A percentile compares a stretch with the other conserved stretches of the same genome.
Evolutionary conservation across 108 stramenopile genomes (phyloP).

Genomic region (Cyclotella atomus): DNA sequence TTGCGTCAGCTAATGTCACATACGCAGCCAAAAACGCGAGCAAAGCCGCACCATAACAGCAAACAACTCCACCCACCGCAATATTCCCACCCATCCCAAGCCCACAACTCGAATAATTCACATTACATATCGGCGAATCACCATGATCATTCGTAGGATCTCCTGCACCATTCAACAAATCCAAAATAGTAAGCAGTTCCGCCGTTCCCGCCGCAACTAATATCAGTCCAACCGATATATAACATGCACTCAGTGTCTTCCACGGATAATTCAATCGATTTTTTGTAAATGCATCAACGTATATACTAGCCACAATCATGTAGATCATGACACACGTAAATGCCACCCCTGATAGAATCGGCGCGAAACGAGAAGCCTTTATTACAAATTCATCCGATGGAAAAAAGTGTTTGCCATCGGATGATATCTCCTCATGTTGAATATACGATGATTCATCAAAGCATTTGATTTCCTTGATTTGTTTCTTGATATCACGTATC

Average conservation of each 20-base stretch:
- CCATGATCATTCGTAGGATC: slow-evolving; percentile 21
- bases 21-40: not conserved
- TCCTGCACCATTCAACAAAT: slow-evolving; percentile 19
- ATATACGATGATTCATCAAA: slow-evolving; percentile 7
- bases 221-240: slow-evolving; percentile 11
- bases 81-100: not conserved
- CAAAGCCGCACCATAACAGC: slow-evolving; percentile 3
- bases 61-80: not conserved
- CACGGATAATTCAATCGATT: slow-evolving; percentile 11
- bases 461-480: not conserved
- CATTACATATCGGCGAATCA: slow-evolving; percentile 7
- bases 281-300: not conserved
- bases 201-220: slow-evolving; percentile 12
- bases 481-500: not conserved
- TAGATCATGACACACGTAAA: slow-evolving; percentile 18
- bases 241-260: slow-evolving; percentile 8
- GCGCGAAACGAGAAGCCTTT: slow-evolving; percentile 12
- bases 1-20: not conserved
- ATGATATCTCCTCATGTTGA: slow-evolving; percentile 1
- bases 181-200: slow-evolving; percentile 7
- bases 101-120: not conserved
- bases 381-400: slow-evolving; percentile 14
- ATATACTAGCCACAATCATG: not conserved
- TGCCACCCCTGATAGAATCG: slow-evolving; percentile 13
- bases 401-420: slow-evolving; percentile 28